A percentile compares a stretch with the other conserved stretches of the same genome.
Conservation (phyloP, 768 basidiomycete species). For the Terana coerulea region DNA sequence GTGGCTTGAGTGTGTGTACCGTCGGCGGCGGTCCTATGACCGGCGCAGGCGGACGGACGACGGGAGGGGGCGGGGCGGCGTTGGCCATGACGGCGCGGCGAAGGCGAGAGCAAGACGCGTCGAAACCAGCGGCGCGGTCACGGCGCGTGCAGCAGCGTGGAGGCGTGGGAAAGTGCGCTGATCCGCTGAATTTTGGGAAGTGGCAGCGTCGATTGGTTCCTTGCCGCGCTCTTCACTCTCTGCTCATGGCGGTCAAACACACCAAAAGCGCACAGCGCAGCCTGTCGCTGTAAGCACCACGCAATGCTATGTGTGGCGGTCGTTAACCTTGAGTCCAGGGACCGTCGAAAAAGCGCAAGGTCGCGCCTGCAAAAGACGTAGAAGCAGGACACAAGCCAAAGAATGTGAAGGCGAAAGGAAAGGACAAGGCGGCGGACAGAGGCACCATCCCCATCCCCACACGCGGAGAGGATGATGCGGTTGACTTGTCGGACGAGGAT, state of each 20-base stretch:
- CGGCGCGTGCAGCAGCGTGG: constrained; percentile 10
- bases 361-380: constrained; percentile 29
- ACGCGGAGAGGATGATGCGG: constrained; percentile 41
- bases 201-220: not conserved
- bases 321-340: too few relatives aligned
- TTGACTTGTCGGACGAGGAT: constrained; percentile 66
- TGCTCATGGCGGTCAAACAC: constrained; percentile 19
- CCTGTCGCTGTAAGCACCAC: constrained; percentile 24
- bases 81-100: not conserved
- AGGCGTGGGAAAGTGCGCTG: constrained; percentile 11
- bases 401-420: constrained; percentile 43
- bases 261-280: constrained; percentile 31
- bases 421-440: constrained; percentile 59
- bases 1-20: constrained; percentile 68
- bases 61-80: not conserved
- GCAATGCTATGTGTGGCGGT: constrained; percentile 4
- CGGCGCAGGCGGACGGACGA: not conserved
- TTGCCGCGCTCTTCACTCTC: not conserved
- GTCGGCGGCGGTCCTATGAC: constrained; percentile 52
- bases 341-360: constrained; percentile 61
- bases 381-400: constrained; percentile 28
- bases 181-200: constrained; percentile 15
- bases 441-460: constrained; percentile 60
- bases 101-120: not conserved
- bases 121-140: not conserved